Percentiles rank a stretch among this genome's conserved stretches.
Conservation (phyloP, 352 stramenopile genomes). For the Hyaloperonospora brassicae region DNA sequence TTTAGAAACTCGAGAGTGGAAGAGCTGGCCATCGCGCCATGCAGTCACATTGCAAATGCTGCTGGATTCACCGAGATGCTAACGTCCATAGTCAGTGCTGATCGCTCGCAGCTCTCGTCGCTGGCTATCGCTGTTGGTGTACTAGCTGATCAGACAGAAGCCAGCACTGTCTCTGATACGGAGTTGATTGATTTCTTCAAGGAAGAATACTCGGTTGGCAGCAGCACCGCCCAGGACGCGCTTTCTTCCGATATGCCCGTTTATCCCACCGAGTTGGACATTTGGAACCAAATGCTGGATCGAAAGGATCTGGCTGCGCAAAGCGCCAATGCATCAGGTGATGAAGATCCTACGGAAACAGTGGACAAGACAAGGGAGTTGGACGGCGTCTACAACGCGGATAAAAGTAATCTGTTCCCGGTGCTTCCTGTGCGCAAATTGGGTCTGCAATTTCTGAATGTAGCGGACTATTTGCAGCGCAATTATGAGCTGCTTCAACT, state of each 20-base stretch:
- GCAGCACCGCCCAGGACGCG: slow-evolving; percentile 9
- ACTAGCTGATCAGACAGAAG: slow-evolving; percentile 31
- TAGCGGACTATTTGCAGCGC: slow-evolving; percentile 90
- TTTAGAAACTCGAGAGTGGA: slow-evolving; percentile 45
- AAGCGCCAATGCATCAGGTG: slow-evolving; percentile 4
- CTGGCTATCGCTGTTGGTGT: slow-evolving; percentile 46
- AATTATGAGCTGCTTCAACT: slow-evolving; percentile 88
- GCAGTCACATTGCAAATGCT: slow-evolving; percentile 39
- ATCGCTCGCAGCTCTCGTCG: slow-evolving; percentile 26
- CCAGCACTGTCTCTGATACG: slow-evolving; percentile 20
- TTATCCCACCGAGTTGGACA: slow-evolving; percentile 81
- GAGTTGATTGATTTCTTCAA: slow-evolving; percentile 50
- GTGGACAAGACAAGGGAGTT: not conserved
- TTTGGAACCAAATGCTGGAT: slow-evolving; percentile 73
- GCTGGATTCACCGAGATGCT: slow-evolving; percentile 41
- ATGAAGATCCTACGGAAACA: slow-evolving; percentile 10
- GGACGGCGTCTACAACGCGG: slow-evolving; percentile 31
- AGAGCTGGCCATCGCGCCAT: slow-evolving; percentile 48
- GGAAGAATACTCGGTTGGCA: slow-evolving; percentile 43
- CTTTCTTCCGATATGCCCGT: slow-evolving; percentile 26
- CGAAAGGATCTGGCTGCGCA: slow-evolving; percentile 3
- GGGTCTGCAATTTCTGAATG: slow-evolving; percentile 92
- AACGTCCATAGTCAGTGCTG: slow-evolving; percentile 20
- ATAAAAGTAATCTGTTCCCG: slow-evolving; percentile 32
- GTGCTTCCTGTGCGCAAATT: slow-evolving; percentile 90